Percentiles rank a stretch among this genome's conserved stretches.
Evolutionary conservation across 768 basidiomycete genomes (phyloP).

Genomic region (Trametopsis cervina): DNA sequence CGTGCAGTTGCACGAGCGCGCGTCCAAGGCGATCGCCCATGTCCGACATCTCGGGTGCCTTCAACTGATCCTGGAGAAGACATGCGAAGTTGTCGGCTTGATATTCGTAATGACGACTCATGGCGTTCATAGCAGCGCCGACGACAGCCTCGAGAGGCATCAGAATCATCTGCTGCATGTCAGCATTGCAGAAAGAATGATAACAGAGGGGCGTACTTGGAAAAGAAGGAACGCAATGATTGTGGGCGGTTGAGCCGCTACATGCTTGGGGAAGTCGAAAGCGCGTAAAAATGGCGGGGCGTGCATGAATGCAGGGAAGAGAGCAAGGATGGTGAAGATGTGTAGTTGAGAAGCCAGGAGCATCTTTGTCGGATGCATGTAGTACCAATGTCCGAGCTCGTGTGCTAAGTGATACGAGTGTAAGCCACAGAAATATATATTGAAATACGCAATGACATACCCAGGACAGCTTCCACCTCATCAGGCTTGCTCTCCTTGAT

Average conservation of each 20-base stretch:
- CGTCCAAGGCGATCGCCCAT: constrained; percentile 82
- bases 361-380: constrained; percentile 85
- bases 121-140: constrained; percentile 66
- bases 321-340: constrained; percentile 76
- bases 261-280: constrained; percentile 68
- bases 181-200: background rate
- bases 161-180: constrained; percentile 55
- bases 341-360: constrained; percentile 82
- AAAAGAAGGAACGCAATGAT: constrained; percentile 84
- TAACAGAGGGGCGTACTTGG: constrained; percentile 39
- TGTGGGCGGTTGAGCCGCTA: constrained; percentile 65
- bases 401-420: constrained; percentile 46
- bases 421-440: background rate
- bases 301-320: constrained; percentile 86
- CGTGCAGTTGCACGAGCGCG: constrained; percentile 80
- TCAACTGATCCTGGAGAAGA: constrained; percentile 49
- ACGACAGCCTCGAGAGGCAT: constrained; percentile 74
- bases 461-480: constrained; percentile 95
- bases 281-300: constrained; percentile 72
- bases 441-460: constrained; percentile 21
- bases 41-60: constrained; percentile 58
- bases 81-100: constrained; percentile 87
- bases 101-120: constrained; percentile 87
- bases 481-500: constrained; percentile 87
- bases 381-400: constrained; percentile 96